Base-by-base conservation (phyloP, 1,139 yeast species). In the Candida dubliniensis region DNA sequence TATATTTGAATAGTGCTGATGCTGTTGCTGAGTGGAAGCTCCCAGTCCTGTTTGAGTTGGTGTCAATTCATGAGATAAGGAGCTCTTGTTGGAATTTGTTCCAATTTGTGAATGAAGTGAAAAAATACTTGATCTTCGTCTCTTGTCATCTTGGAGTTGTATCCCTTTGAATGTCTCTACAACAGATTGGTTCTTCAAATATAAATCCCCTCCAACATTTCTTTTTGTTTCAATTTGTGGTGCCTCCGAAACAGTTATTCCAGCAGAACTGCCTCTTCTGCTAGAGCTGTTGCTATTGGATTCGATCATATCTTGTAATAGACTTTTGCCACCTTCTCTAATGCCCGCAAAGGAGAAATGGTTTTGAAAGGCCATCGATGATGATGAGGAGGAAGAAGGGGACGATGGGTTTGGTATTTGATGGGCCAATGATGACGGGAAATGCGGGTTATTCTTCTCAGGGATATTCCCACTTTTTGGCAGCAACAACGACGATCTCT, bases 171-270 rank as follows among this genome's bases (percentile, higher is more conserved):
- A 68, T 0, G 82, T 68, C 41, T 74, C 79, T n/a, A 76, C 69
- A 0, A 71, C 72, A 1, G 80, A 69, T 36, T 74, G 78, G 46
- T 71, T 75, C 42, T 65, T 69, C 48, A 77, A 56, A 55, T 77
- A 78, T 34, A 78, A 61, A 51, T 78, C 82, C 13, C 82, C 82
- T n/a, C 75, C 79, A 6, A 77, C 82, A 46, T 76, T 74, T 31
- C 82, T 56, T 49, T 69, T 74, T 0, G 81, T 76, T 53, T 76
- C 82, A 35, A 74, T 66, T 53, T 67, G 74, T 2, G 72, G 70
- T 1, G 75, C 76, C 49, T 74, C 79, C n/a, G 64, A 57, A 1
- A 66, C 61, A 2, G 39, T 27, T 4, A 48, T 38, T 2, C 70
- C 68, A 3, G 67, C 59, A n/a, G 65, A 52, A 45, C 73, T 66